phyloP scores from a whole-genome alignment of 1,284 basidiomycete species.

The Xerocomus nothofagi region DNA sequence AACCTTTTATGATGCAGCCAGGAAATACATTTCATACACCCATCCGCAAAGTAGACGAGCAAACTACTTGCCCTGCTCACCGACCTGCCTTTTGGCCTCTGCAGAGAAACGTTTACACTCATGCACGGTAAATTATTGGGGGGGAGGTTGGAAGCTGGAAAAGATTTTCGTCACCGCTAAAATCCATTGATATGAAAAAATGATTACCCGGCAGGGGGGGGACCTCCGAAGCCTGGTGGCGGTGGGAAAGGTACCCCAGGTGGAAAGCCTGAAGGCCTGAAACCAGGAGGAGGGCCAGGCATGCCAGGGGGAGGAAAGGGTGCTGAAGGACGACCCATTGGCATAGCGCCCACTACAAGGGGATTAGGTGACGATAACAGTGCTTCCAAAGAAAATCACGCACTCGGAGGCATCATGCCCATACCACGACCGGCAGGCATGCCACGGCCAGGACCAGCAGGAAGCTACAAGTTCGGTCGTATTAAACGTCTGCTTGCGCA shows the following conservation, averaged over 20 bases:
- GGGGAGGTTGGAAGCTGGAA: conserved; percentile 41
- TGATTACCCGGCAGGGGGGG: conserved; percentile 81
- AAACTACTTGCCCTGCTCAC: conserved; percentile 31
- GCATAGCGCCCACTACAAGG: conserved; percentile 59
- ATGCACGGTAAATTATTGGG: conserved; percentile 30
- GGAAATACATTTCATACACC: conserved; percentile 31
- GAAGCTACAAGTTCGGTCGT: conserved; percentile 53
- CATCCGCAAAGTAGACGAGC: conserved; percentile 20
- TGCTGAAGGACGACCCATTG: conserved; percentile 80
- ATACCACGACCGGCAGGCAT: conserved; percentile 97
- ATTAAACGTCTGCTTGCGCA: conserved; percentile 15
- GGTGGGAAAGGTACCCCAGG: conserved; percentile 78
- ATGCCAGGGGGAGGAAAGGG: conserved; percentile 85
- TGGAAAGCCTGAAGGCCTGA: conserved; percentile 82
- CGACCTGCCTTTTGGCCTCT: conserved; percentile 16
- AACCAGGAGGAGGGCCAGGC: conserved; percentile 79
- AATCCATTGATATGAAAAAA: conserved; percentile 3
- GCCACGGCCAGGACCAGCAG: conserved; percentile 89
- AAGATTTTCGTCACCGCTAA: conserved; percentile 9
- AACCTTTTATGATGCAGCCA: conserved; percentile 32
- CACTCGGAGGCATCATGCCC: conserved; percentile 91
- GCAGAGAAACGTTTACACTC: conserved; percentile 10
- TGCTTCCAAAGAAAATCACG: conserved; percentile 37
- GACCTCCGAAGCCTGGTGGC: conserved; percentile 75
- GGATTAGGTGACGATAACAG: conserved; percentile 16